Conservation (phyloP, 2,329 filamentous ascomycete genomes). For the Colletotrichum tabaci region DNA sequence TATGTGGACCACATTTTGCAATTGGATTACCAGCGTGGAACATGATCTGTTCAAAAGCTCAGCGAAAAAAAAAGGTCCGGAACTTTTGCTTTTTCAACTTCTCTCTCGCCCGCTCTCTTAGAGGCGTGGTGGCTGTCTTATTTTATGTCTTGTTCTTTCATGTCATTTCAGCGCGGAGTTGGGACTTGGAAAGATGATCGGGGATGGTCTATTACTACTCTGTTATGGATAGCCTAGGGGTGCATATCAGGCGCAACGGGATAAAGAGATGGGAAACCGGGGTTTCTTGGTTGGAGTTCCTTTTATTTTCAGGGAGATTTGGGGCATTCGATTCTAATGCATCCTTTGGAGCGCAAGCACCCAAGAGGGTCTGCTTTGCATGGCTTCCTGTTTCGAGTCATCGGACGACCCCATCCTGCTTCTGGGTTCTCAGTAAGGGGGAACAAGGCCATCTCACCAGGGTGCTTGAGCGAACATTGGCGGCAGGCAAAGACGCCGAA, state of each 20-base stretch:
- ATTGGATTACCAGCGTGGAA: conserved; percentile 19
- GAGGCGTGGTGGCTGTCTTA: conserved; percentile 34
- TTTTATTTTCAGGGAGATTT: not conserved
- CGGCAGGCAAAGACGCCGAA: conserved; percentile 3
- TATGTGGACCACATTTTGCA: conserved; percentile 20
- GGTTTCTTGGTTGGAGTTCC: conserved; percentile 39
- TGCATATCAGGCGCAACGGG: conserved; percentile 35
- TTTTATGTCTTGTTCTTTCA: conserved; percentile 10
- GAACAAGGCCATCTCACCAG: not conserved
- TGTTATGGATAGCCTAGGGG: conserved; percentile 7
- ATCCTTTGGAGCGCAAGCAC: conserved; percentile 32
- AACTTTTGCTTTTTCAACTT: not conserved
- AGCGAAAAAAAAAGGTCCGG: conserved; percentile 27
- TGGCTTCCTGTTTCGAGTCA: conserved; percentile 11
- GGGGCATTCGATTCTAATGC: conserved; percentile 29
- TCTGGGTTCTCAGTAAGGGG: too few relatives aligned
- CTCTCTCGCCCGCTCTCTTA: conserved; percentile 8
- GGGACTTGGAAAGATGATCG: conserved; percentile 23
- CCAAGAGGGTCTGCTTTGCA: not conserved
- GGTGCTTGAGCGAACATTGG: not conserved
- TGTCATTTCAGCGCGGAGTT: conserved; percentile 42
- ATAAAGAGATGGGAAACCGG: conserved; percentile 9
- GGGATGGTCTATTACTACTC: conserved; percentile 2
- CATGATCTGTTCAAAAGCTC: conserved; percentile 5
- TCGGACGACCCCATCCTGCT: conserved; percentile 10